Percentiles rank a stretch among this genome's conserved stretches.
Conservation (phyloP, 2,329 filamentous ascomycete species). For the Didymella arachidicola region DNA sequence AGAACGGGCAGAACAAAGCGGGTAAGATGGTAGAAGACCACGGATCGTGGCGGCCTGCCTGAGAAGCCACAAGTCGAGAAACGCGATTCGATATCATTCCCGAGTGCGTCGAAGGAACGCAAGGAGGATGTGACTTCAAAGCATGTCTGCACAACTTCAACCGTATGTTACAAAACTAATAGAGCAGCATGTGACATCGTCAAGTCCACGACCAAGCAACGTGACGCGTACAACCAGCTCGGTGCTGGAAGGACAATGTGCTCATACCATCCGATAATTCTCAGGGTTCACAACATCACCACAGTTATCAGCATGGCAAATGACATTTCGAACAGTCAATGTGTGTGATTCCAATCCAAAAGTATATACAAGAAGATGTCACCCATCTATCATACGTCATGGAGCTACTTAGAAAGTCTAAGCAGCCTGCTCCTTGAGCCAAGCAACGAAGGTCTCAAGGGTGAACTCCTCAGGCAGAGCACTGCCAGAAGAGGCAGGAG, state of each 20-base stretch:
- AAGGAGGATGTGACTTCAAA: neutral
- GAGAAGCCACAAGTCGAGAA: neutral
- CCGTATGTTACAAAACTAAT: neutral
- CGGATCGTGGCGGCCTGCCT: neutral
- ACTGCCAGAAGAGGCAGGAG: slow-evolving; percentile 25
- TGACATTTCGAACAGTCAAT: slow-evolving; percentile 6
- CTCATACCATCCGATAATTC: too few relatives aligned
- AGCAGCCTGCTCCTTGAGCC: slow-evolving; percentile 32
- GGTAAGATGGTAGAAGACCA: neutral
- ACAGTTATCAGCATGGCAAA: neutral
- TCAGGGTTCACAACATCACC: neutral
- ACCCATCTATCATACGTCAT: neutral
- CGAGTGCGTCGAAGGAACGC: neutral
- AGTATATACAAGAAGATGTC: slow-evolving; percentile 19
- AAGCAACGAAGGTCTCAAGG: slow-evolving; percentile 35
- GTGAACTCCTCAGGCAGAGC: slow-evolving; percentile 35
- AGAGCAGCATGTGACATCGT: neutral
- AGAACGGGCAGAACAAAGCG: neutral
- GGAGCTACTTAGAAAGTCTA: neutral
- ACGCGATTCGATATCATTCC: neutral
- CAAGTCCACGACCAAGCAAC: neutral
- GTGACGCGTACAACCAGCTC: neutral
- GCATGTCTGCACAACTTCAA: neutral
- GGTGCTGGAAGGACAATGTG: too few relatives aligned
- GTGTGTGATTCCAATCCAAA: slow-evolving; percentile 9